Base-by-base conservation (phyloP, 208 protist genomes). In the Acanthamoeba royreba region DNA sequence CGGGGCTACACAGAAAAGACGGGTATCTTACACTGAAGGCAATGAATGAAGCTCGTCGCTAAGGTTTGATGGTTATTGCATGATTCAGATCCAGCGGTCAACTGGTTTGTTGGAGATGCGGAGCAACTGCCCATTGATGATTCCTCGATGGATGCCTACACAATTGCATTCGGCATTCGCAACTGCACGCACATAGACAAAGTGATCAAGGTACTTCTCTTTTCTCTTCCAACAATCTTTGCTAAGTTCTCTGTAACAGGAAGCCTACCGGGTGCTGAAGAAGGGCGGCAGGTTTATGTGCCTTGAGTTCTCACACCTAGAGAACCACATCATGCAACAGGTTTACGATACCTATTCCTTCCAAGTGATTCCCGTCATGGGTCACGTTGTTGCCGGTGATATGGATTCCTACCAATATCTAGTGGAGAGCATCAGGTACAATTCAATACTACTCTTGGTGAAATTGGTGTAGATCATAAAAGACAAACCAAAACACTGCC, bases 141-240 rank as follows among this genome's bases (percentile, higher is more conserved):
- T 93, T 94, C 93, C 40, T 92, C 94, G 13, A 98, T 99, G 69
- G 98, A 99, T 94, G 97, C 97, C 77, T 99, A 99, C 97, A 99
- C 98, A 0, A 98, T 99, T n/a, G 98, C 98, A 13, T 99, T 99
- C 97, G 98, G 99, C 69, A 99, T 99, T 66, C 97, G 99, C 83
- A 99, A 99, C 96, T 98, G 98, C 92, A 99, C 98, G 61, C 97
- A 99, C 94, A 95, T 98, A 25, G 97, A 98, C 55, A 96, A 97
- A 94, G 81, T 91, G 38, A 74, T 74, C 63, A 74, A 74, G 63
- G 63, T 74, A n/a, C n/a, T n/a, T n/a, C n/a, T n/a, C n/a, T n/a
- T n/a, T n/a, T n/a, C n/a, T n/a, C n/a, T n/a, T n/a, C n/a, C n/a
- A n/a, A n/a, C n/a, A n/a, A n/a, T n/a, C n/a, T n/a, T n/a, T n/a